A percentile compares a stretch with the other conserved stretches of the same genome.
phyloP scores from a whole-genome alignment of 257 asterid species.

The Nyctanthes arbortristis region DNA sequence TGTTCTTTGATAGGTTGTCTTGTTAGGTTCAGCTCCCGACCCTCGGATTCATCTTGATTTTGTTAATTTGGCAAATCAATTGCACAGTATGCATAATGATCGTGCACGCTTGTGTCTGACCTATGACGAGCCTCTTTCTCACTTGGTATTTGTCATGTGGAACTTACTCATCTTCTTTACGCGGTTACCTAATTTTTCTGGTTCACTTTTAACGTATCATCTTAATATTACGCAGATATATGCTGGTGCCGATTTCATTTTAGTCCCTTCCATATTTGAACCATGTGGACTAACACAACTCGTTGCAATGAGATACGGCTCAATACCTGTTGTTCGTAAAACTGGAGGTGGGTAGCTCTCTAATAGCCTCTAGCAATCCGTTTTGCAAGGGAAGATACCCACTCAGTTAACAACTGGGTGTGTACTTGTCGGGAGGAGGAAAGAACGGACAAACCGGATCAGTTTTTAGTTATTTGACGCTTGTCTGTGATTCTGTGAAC shows the following conservation, averaged over 20 bases:
- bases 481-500: not conserved
- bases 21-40: slow-evolving; percentile 98
- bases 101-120: slow-evolving; percentile 85
- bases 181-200: slow-evolving; percentile 9
- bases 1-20: slow-evolving; percentile 63
- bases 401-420: not conserved
- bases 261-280: slow-evolving; percentile 96
- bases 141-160: slow-evolving; percentile 64
- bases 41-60: slow-evolving; percentile 89
- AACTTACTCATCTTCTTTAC: slow-evolving; percentile 5
- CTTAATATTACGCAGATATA: slow-evolving; percentile 65
- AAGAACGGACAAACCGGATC: not conserved
- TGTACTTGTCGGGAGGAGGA: not conserved
- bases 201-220: slow-evolving; percentile 19
- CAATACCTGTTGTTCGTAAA: slow-evolving; percentile 94
- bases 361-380: not conserved
- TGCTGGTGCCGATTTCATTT: slow-evolving; percentile 94
- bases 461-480: slow-evolving; percentile 5
- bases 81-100: slow-evolving; percentile 71
- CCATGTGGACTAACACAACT: slow-evolving; percentile 99
- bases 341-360: slow-evolving; percentile 75
- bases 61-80: slow-evolving; percentile 80
- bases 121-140: slow-evolving; percentile 98
- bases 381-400: no score
- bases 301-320: slow-evolving; percentile 97